Conservation (phyloP, 1,139 yeast species). For the Diutina neorugosa region DNA sequence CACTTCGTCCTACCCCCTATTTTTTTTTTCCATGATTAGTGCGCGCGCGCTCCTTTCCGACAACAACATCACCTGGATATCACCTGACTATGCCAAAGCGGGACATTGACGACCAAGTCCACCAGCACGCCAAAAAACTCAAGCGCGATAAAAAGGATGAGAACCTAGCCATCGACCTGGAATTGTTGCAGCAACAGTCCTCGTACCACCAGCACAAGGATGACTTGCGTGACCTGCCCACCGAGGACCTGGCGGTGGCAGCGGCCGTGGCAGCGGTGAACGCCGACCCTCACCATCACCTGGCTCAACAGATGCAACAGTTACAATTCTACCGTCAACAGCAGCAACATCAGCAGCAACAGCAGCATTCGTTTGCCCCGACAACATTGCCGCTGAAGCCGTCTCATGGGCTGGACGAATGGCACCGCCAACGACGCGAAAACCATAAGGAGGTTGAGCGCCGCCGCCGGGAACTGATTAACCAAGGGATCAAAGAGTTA, state of each 20-base stretch:
- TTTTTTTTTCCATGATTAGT: neutral
- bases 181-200: slow-evolving; percentile 33
- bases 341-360: slow-evolving; percentile 10
- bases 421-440: slow-evolving; percentile 77
- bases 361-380: slow-evolving; percentile 12
- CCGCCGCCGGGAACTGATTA: slow-evolving; percentile 87
- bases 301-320: slow-evolving; percentile 16
- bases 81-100: slow-evolving; percentile 13
- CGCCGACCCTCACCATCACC: slow-evolving; percentile 12
- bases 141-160: slow-evolving; percentile 20
- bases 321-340: slow-evolving; percentile 20
- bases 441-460: slow-evolving; percentile 97
- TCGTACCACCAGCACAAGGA: slow-evolving; percentile 15
- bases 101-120: slow-evolving; percentile 10
- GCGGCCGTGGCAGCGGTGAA: slow-evolving; percentile 15
- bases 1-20: neutral
- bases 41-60: neutral
- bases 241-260: slow-evolving; percentile 13
- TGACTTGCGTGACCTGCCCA: slow-evolving; percentile 9
- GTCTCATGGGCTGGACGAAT: slow-evolving; percentile 66
- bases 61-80: neutral
- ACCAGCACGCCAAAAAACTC: slow-evolving; percentile 14
- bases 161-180: slow-evolving; percentile 35
- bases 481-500: slow-evolving; percentile 76
- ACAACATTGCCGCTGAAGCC: slow-evolving; percentile 32